A percentile compares a stretch with the other conserved stretches of the same genome.
These are phyloP conservation scores for Yarrowia yakushimensis DNA, from an alignment of 805 yeast species.

Conservation along the genomic window DNA sequence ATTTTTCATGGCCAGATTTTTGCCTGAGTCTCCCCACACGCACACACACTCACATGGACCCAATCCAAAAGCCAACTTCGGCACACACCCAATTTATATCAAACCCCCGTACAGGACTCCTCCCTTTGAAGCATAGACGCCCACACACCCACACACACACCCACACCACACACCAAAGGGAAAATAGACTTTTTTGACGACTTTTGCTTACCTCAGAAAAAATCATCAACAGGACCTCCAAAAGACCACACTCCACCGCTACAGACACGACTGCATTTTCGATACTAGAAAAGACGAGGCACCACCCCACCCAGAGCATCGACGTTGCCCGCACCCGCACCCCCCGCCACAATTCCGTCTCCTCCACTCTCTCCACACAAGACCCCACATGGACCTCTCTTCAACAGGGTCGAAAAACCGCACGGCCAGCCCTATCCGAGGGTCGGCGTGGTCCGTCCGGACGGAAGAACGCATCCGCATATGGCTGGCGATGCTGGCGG, in stretches of 20 bases:
- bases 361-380: not conserved
- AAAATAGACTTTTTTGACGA: conserved; percentile 11
- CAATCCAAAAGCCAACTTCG: not conserved
- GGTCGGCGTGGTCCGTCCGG: not conserved
- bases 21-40: conserved; percentile 2
- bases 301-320: not conserved
- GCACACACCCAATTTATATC: conserved; percentile 2
- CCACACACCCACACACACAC: not conserved
- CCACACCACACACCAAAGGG: not conserved
- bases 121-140: too few relatives aligned
- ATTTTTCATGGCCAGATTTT: conserved; percentile 11
- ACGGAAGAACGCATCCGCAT: conserved; percentile 19
- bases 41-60: not conserved
- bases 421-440: not conserved
- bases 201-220: conserved; percentile 24
- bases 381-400: conserved; percentile 8
- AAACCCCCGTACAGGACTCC: conserved; percentile 14
- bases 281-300: not conserved
- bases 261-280: not conserved
- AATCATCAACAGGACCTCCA: conserved; percentile 7
- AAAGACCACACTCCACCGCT: not conserved
- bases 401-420: conserved; percentile 9
- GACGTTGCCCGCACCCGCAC: not conserved
- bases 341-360: not conserved
- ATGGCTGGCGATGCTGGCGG: conserved; percentile 23